A percentile compares a stretch with the other conserved stretches of the same genome.
Evolutionary conservation across 495 filamentous ascomycete genomes (phyloP).

Genomic region (Evernia prunastri): DNA sequence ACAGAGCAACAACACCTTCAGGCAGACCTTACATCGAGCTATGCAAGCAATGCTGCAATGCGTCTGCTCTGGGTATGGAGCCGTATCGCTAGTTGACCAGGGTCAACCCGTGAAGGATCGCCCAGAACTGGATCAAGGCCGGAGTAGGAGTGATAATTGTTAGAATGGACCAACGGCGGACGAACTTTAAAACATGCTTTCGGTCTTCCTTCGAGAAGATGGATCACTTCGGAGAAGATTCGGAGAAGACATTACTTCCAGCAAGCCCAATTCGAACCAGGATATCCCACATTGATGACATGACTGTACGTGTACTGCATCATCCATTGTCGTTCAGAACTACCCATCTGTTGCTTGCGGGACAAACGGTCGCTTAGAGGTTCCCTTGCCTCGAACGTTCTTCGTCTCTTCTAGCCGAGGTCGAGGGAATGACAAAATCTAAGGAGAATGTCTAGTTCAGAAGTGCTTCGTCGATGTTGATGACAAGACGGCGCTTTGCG

Average conservation of each 20-base stretch:
- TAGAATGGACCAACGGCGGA: background rate
- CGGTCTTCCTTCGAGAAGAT: background rate
- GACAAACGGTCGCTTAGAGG: conserved; percentile 14
- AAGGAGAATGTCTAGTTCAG: background rate
- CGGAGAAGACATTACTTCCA: background rate
- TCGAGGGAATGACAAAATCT: background rate
- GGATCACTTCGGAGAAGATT: background rate
- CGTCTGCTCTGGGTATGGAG: background rate
- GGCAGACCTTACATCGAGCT: background rate
- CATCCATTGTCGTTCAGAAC: background rate
- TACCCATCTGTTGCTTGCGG: conserved; percentile 13
- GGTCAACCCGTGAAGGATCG: background rate
- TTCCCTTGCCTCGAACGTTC: conserved; percentile 7
- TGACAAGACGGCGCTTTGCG: background rate
- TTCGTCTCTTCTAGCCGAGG: conserved; percentile 12
- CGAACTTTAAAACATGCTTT: background rate
- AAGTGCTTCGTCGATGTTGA: background rate
- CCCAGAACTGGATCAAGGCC: background rate
- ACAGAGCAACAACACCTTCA: background rate
- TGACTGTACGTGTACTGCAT: background rate
- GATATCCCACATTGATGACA: background rate
- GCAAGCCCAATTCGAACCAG: background rate
- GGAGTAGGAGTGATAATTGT: background rate
- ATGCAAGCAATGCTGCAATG: background rate
- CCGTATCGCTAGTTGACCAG: background rate